These are phyloP conservation scores for Betula pendula DNA, from an alignment of 306 rosid species.

Conservation along the genomic window DNA sequence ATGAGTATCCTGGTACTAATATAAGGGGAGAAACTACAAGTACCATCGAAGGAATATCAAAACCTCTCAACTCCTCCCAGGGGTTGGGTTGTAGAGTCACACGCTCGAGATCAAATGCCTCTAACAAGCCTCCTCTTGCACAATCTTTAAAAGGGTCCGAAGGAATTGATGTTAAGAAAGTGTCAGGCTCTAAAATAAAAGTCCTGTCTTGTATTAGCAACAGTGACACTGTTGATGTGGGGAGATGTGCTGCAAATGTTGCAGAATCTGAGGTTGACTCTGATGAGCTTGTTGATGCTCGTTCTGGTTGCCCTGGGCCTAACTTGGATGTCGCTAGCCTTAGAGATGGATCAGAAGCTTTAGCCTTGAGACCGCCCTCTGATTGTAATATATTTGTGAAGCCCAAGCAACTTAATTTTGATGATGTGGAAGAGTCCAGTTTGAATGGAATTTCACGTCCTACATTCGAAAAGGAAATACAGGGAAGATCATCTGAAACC, in stretches of 20 bases:
- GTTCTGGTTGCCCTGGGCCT: constrained; percentile 26
- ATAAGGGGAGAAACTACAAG: constrained; percentile 30
- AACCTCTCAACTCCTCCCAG: constrained; percentile 32
- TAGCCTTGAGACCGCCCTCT: constrained; percentile 33
- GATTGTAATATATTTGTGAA: constrained; percentile 41
- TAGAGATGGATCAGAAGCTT: constrained; percentile 40
- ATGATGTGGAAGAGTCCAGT: constrained; percentile 36
- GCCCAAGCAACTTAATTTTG: constrained; percentile 63
- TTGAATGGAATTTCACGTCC: constrained; percentile 39
- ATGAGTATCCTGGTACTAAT: constrained; percentile 33
- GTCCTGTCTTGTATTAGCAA: constrained; percentile 26
- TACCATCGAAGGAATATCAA: constrained; percentile 28
- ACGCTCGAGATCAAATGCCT: constrained; percentile 13
- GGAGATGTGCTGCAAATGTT: constrained; percentile 29
- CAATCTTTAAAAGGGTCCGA: constrained; percentile 27
- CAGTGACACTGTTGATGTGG: constrained; percentile 16
- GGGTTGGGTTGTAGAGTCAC: constrained; percentile 29
- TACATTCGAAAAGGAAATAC: constrained; percentile 27
- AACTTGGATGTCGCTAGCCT: constrained; percentile 29
- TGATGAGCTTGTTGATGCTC: constrained; percentile 32
- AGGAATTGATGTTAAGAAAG: constrained; percentile 23
- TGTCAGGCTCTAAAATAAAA: constrained; percentile 33
- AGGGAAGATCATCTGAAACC: constrained; percentile 29
- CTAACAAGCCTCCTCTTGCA: constrained; percentile 21
- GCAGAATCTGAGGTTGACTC: constrained; percentile 30